phyloP scores from a whole-genome alignment of 2,329 filamentous ascomycete species.

The Calonectria montana region DNA sequence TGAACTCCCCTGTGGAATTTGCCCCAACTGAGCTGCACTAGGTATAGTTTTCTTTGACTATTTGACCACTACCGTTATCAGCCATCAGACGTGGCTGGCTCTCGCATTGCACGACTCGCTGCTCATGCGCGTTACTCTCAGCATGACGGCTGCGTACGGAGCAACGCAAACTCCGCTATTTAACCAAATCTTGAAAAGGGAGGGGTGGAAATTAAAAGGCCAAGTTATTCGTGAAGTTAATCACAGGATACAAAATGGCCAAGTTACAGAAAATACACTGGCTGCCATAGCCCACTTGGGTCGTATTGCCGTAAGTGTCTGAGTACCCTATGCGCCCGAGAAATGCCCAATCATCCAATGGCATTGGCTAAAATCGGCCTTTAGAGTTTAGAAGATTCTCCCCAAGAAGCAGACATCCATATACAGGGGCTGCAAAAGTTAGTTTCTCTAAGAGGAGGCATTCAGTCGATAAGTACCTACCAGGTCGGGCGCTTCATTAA shows the following conservation, averaged over 20 bases:
- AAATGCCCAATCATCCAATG: not conserved
- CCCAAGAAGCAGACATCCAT: constrained; percentile 2
- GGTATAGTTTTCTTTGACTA: constrained; percentile 15
- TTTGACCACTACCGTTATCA: constrained; percentile 10
- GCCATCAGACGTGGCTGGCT: constrained; percentile 9
- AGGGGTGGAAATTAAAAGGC: constrained; percentile 5
- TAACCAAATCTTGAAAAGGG: not conserved
- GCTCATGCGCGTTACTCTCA: constrained; percentile 1
- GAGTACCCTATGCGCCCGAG: not conserved
- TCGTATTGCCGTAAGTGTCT: not conserved
- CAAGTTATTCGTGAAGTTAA: constrained; percentile 4
- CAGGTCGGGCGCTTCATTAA: constrained; percentile 15
- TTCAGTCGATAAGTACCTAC: not conserved
- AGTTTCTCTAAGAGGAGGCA: not conserved
- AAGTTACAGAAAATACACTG: not conserved
- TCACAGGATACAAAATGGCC: not conserved
- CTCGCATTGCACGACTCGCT: constrained; percentile 2
- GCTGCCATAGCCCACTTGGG: constrained; percentile 1
- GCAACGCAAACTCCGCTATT: not conserved
- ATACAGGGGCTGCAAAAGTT: not conserved
- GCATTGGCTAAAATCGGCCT: not conserved
- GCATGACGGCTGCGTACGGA: constrained; percentile 3
- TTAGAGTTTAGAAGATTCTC: not conserved
- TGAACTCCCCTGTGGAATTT: not conserved
- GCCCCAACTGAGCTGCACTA: not conserved